Evolutionary conservation across 352 stramenopile genomes (phyloP).

Genomic region (Phytophthora pini): DNA sequence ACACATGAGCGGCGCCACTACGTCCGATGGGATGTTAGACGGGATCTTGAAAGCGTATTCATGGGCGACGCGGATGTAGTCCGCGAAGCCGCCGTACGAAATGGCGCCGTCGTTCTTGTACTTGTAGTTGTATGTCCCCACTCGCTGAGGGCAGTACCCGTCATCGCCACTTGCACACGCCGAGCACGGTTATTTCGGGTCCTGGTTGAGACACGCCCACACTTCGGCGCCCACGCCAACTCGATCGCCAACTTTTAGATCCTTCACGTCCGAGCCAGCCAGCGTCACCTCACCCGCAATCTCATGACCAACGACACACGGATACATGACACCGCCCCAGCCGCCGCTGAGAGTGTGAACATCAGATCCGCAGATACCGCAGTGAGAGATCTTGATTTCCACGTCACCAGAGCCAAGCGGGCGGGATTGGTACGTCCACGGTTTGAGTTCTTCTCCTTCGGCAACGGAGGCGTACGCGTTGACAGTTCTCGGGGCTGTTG

Average conservation of each 20-base stretch:
- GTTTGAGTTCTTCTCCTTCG: constrained; percentile 10
- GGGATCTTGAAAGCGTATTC: constrained; percentile 64
- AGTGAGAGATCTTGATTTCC: constrained; percentile 24
- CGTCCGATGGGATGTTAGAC: constrained; percentile 23
- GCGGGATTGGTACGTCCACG: constrained; percentile 15
- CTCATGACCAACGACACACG: constrained; percentile 49
- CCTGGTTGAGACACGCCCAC: constrained; percentile 60
- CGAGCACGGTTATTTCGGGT: constrained; percentile 57
- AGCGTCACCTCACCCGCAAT: constrained; percentile 15
- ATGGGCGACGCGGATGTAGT: constrained; percentile 64
- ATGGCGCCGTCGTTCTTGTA: constrained; percentile 46
- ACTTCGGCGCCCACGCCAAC: constrained; percentile 31
- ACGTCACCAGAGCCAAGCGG: constrained; percentile 12
- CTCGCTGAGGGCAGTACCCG: constrained; percentile 57
- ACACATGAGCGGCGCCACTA: constrained; percentile 17
- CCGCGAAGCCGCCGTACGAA: constrained; percentile 64
- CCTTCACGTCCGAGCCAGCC: constrained; percentile 13
- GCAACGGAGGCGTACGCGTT: constrained; percentile 14
- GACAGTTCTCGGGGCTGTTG: constrained; percentile 15
- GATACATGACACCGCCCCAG: constrained; percentile 44
- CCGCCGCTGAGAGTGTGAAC: constrained; percentile 34
- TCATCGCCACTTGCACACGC: constrained; percentile 64
- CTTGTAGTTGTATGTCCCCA: constrained; percentile 59
- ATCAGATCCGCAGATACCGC: constrained; percentile 18
- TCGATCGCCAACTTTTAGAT: constrained; percentile 16